Base-by-base conservation (phyloP, 140 eudicot species). In the Stevia rebaudiana region DNA sequence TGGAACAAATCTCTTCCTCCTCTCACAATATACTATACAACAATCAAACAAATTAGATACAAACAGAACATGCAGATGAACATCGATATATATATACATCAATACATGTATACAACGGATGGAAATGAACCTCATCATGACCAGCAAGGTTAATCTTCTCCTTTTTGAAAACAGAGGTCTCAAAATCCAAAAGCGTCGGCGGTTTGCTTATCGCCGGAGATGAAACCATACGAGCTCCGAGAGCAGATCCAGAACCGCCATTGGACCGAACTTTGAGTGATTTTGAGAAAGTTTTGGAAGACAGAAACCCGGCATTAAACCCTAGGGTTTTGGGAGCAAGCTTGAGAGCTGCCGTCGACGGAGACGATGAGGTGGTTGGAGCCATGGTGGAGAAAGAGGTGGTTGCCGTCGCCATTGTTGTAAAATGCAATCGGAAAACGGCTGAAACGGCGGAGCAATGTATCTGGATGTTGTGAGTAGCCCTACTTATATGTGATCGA, bases 1-100 rank as follows among this genome's bases (percentile, higher is more conserved):
- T 79, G 86, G 43, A 87, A 92, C 86, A 92, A 81, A 31, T 92
- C 82, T 50, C 98, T 88, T 57, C 98, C 98, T 80, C 98, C 98
- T 73, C 85, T 87, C 76, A 92, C 98, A 79, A 92, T 88, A 76
- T 76, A 85, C 98, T 91, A 53, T 79, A 74, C 51, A 63, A 66
- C 3, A 43, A 57, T 41, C 22, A 35, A 11, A 31, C 59, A 13
- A 13, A 54, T 67, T 10, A 67, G 22, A 40, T 16, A 46, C 37
- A 52, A 15, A 47, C 25, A 48, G 6, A n/a, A 33, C 11, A 52
- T 3, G 11, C 13, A 39, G 1, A 35, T 40, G n/a, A n/a, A 54
- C n/a, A 24, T 22, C 3, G 3, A n/a, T 8, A 57, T 17, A 15
- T 6, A 61, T 0, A 18, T 7, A 58, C 2, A 56, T n/a, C n/a